Evolutionary conservation across 2,329 filamentous ascomycete species (phyloP).

Genomic region (Diaporthe sp.): DNA sequence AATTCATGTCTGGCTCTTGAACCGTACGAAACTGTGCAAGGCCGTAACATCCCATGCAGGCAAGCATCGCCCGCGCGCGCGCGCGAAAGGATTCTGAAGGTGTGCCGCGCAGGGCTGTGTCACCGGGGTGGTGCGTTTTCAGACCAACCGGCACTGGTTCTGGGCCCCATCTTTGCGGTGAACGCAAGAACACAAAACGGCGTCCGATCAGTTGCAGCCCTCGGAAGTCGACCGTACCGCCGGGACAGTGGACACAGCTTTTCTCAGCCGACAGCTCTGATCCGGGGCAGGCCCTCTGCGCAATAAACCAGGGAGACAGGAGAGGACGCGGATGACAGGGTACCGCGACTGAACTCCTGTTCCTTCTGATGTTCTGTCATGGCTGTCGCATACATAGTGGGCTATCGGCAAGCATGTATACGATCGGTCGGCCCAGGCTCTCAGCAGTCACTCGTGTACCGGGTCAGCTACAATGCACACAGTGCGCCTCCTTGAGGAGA

Average conservation of each 20-base stretch:
- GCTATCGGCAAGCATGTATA: conserved; percentile 33
- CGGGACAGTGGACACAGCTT: conserved; percentile 17
- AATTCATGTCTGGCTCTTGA: neutral
- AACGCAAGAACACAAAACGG: conserved; percentile 29
- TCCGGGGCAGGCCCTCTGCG: conserved; percentile 19
- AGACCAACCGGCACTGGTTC: conserved; percentile 13
- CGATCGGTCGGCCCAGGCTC: conserved; percentile 30
- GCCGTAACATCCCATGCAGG: conserved; percentile 24
- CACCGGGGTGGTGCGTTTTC: neutral
- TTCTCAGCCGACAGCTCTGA: neutral
- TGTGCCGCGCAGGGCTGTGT: neutral
- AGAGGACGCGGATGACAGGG: conserved; percentile 24
- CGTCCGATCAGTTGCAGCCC: conserved; percentile 31
- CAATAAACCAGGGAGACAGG: conserved; percentile 1
- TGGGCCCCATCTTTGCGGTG: conserved; percentile 32
- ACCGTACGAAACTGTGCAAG: neutral
- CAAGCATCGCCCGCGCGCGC: neutral
- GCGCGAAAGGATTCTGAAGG: conserved; percentile 8
- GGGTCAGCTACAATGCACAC: conserved; percentile 31
- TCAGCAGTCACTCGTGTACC: conserved; percentile 17
- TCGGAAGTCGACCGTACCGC: conserved; percentile 33
- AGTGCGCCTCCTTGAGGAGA: conserved; percentile 9
- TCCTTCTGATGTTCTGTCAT: conserved; percentile 16
- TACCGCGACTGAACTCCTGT: conserved; percentile 28
- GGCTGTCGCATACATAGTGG: conserved; percentile 27